Evolutionary conservation across 768 basidiomycete genomes (phyloP).

Genomic region (Suillus subalutaceus): DNA sequence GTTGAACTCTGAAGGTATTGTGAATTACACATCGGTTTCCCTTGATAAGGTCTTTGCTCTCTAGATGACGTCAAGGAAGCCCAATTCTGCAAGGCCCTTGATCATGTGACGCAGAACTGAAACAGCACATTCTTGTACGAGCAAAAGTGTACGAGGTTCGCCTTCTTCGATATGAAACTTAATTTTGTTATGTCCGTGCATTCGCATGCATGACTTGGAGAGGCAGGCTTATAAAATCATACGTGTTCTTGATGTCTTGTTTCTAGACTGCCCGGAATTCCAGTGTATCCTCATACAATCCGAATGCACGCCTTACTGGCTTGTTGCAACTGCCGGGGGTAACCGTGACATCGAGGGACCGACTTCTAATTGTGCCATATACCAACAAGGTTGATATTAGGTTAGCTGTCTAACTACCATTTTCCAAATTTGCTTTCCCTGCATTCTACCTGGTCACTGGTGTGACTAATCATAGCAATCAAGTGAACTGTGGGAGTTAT

Average conservation of each 20-base stretch:
- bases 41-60: constrained; percentile 1
- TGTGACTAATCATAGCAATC: background rate
- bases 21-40: background rate
- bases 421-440: background rate
- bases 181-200: background rate
- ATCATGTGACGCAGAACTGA: background rate
- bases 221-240: background rate
- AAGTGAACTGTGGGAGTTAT: background rate
- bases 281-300: background rate
- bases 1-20: constrained; percentile 4
- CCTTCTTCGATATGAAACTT: background rate
- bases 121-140: background rate
- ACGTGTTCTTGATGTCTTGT: constrained; percentile 39
- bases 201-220: constrained; percentile 28
- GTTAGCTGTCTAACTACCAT: background rate
- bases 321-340: background rate
- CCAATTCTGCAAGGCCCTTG: background rate
- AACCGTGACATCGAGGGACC: background rate
- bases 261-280: background rate
- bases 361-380: background rate
- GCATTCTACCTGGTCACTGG: background rate
- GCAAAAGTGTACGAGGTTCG: background rate
- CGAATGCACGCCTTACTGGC: background rate
- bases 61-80: background rate
- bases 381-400: background rate